phyloP scores from a whole-genome alignment of 2,329 filamentous ascomycete species.

The Fusarium sp. region DNA sequence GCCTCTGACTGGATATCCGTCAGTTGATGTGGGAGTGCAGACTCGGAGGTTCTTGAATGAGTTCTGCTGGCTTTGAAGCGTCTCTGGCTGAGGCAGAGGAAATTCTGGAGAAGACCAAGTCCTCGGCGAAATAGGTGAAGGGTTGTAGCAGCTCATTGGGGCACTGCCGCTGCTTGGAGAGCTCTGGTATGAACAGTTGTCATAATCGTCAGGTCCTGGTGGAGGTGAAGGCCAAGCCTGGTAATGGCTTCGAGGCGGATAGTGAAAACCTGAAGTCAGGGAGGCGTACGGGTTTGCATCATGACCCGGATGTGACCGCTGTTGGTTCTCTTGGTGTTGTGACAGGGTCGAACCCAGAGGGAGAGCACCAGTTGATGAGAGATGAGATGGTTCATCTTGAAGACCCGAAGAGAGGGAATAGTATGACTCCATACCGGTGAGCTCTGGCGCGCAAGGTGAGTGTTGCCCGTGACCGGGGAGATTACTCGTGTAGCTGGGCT shows the following conservation, averaged over 20 bases:
- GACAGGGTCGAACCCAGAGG: conserved; percentile 33
- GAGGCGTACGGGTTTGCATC: conserved; percentile 38
- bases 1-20: conserved; percentile 31
- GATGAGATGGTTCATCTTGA: conserved; percentile 38
- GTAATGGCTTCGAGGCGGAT: conserved; percentile 37
- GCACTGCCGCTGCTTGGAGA: conserved; percentile 47
- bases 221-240: conserved; percentile 53
- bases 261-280: conserved; percentile 41
- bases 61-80: conserved; percentile 38
- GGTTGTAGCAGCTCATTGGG: conserved; percentile 44
- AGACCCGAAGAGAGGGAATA: conserved; percentile 40
- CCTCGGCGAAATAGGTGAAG: conserved; percentile 49
- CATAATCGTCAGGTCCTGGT: conserved; percentile 52
- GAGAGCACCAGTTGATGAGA: conserved; percentile 40
- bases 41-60: conserved; percentile 36
- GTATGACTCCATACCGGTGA: conserved; percentile 44
- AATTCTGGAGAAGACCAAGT: conserved; percentile 50
- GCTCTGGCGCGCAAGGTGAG: conserved; percentile 45
- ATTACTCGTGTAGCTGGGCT: conserved; percentile 50
- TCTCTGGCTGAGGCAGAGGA: conserved; percentile 34
- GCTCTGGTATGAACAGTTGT: conserved; percentile 51
- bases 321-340: conserved; percentile 32
- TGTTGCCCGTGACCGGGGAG: conserved; percentile 45
- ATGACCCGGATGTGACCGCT: conserved; percentile 30
- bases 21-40: conserved; percentile 44